Conservation (phyloP, 2,329 filamentous ascomycete species). For the Hymenoscyphus albidus region DNA sequence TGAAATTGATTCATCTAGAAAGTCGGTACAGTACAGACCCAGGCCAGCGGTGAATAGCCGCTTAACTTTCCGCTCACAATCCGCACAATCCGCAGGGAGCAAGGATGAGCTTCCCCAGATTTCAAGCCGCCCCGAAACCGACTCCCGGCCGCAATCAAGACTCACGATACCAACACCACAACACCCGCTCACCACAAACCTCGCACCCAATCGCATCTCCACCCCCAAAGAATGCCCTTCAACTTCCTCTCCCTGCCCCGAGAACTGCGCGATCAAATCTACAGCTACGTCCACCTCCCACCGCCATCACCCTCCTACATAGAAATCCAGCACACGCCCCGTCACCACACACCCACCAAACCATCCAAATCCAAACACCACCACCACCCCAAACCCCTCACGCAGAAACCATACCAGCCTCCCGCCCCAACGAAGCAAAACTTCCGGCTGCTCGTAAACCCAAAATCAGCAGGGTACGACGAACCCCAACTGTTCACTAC, state of each 20-base stretch:
- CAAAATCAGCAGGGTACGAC: neutral
- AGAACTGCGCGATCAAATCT: constrained; percentile 22
- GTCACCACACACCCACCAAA: neutral
- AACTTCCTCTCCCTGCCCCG: constrained; percentile 17
- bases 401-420: neutral
- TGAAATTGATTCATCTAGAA: too few relatives aligned
- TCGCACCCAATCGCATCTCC: neutral
- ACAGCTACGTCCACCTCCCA: constrained; percentile 11
- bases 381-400: too few relatives aligned
- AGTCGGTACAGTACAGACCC: too few relatives aligned
- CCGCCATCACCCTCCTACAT: neutral
- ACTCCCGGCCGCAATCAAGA: too few relatives aligned
- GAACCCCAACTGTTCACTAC: constrained; percentile 4
- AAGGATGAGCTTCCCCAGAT: constrained; percentile 3
- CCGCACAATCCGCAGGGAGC: neutral
- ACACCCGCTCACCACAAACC: neutral
- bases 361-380: too few relatives aligned
- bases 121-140: neutral
- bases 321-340: constrained; percentile 3
- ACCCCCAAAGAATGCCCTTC: constrained; percentile 11
- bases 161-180: neutral
- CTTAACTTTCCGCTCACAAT: too few relatives aligned
- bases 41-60: too few relatives aligned
- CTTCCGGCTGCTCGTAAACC: neutral
- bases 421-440: neutral